Conservation (phyloP, 257 asterid species). For the Nicotiana knightiana region DNA sequence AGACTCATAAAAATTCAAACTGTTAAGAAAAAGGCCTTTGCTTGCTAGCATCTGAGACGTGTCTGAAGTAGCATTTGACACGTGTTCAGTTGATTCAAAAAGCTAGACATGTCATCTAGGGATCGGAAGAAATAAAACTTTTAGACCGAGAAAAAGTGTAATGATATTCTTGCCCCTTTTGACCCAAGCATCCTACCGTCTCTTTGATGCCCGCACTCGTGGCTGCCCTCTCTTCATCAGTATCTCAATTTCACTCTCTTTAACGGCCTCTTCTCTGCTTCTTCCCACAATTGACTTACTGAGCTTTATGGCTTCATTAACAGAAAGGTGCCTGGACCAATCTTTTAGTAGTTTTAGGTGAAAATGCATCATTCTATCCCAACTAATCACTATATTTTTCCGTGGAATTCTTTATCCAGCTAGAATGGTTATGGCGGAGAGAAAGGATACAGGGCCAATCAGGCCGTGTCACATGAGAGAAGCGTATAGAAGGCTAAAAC, state of each 20-base stretch:
- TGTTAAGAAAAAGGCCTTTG: neutral
- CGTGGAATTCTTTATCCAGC: conserved; percentile 41
- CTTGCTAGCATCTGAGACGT: neutral
- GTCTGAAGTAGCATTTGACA: neutral
- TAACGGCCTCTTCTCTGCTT: neutral
- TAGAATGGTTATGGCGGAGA: conserved; percentile 70
- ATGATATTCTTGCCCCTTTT: neutral
- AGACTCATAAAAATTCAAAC: neutral
- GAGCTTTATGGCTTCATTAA: neutral
- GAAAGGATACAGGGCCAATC: conserved; percentile 75
- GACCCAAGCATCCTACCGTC: neutral
- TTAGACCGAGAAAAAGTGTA: neutral
- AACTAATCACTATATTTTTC: neutral
- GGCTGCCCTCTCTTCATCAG: neutral
- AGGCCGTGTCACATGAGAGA: conserved; percentile 98
- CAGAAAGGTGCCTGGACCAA: neutral
- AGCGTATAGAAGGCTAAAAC: conserved; percentile 78
- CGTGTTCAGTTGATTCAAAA: neutral
- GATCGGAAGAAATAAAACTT: neutral
- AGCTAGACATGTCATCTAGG: neutral
- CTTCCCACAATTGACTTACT: neutral
- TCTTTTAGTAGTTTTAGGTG: neutral
- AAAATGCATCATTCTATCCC: neutral
- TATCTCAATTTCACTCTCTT: neutral
- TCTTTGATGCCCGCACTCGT: neutral